Evolutionary conservation across 2,329 filamentous ascomycete genomes (phyloP), one percentile per base, ranked within the genome.

Genomic region (Cadophora sp.): DNA sequence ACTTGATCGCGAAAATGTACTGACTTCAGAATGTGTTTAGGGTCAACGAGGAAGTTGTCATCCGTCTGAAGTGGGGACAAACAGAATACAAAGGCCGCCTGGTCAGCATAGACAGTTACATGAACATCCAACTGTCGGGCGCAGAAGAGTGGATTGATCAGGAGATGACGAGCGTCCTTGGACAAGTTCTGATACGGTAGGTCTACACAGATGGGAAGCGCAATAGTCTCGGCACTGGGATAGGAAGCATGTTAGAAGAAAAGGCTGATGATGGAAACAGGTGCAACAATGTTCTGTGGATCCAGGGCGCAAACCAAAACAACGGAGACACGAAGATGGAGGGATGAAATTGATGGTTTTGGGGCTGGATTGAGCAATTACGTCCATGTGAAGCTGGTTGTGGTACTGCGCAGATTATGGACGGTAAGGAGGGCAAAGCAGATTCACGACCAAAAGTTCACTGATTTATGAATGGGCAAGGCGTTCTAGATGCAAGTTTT

Each of bases 261-360:
- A 16, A 48, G 55, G 64, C 58, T 64, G 46, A 68, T 64, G 61
- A 14, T 26, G 14, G 31, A 69, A 29, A 64, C 73, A 93, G 92
- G 78, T 97, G 94, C 83, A 98, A 98, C 83, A 98, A 98, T 78
- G 95, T 98, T n/a, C 86, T 98, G 58, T 98, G 93, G 91, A 95
- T 98, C 74, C 86, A 87, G 72, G 84, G 83, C 63, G 87, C 86
- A 61, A 84, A 85, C 66, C 78, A 83, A 68, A 83, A 81, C 68
- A 82, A 83, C 64, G 74, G 72, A n/a, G 87, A 89, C 72, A 83
- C 83, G n/a, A 85, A 83, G 72, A 89, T 90, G 86, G 84, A 86
- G 22, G 87, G 76, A 56, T 79, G 73, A 77, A 56, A 19, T 24
- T 50, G 19, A 4, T 24, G 7, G 8, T 43, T 27, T 26, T 27